Evolutionary conservation across 2,329 filamentous ascomycete genomes (phyloP).

Genomic region (Grosmannia huntii): DNA sequence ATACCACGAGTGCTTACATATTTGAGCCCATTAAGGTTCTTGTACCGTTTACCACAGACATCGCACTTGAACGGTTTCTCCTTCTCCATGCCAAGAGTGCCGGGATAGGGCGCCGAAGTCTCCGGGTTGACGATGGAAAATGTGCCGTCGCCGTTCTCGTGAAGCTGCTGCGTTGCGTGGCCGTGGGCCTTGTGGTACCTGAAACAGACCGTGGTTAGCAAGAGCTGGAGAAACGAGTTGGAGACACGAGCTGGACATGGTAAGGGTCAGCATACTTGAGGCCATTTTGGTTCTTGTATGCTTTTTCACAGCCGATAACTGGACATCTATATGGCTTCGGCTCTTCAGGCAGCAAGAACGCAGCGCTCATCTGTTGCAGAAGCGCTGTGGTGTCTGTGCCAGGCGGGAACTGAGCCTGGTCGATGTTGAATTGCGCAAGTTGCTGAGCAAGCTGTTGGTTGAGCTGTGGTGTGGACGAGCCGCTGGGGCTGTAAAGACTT

Average conservation of each 20-base stretch:
- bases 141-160: slow-evolving; percentile 92
- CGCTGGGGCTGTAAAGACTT: slow-evolving; percentile 77
- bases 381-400: slow-evolving; percentile 56
- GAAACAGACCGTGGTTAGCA: background rate
- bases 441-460: slow-evolving; percentile 54
- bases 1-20: slow-evolving; percentile 46
- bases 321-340: slow-evolving; percentile 97
- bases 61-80: slow-evolving; percentile 98
- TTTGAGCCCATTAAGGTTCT: slow-evolving; percentile 97
- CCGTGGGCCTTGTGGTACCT: slow-evolving; percentile 71
- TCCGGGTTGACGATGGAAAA: slow-evolving; percentile 97
- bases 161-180: slow-evolving; percentile 90
- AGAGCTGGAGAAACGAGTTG: no score
- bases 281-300: slow-evolving; percentile 98
- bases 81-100: slow-evolving; percentile 98
- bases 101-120: slow-evolving; percentile 85
- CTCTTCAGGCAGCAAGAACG: slow-evolving; percentile 67
- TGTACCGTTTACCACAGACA: slow-evolving; percentile 94
- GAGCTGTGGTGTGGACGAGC: slow-evolving; percentile 44
- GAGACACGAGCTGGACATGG: slow-evolving; percentile 6
- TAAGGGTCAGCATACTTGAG: slow-evolving; percentile 58
- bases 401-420: slow-evolving; percentile 60
- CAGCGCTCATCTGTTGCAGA: slow-evolving; percentile 40
- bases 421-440: slow-evolving; percentile 60
- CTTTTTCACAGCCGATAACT: slow-evolving; percentile 96